phyloP scores from a whole-genome alignment of 768 basidiomycete genomes.

The Termitomyces sp. region DNA sequence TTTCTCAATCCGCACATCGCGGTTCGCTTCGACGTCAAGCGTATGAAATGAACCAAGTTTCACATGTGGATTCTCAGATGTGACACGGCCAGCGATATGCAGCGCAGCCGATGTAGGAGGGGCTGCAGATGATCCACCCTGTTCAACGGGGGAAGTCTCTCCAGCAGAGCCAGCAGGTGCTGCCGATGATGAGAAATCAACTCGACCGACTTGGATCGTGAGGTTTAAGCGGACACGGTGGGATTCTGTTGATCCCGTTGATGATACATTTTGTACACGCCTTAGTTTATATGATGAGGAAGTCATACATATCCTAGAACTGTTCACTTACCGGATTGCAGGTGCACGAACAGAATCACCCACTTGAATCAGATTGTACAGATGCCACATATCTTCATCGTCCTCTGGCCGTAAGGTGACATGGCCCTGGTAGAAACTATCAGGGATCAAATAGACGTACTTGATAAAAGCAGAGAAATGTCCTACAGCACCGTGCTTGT shows the following conservation, averaged over 20 bases:
- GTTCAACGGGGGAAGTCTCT: constrained; percentile 30
- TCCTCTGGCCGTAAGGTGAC: constrained; percentile 95
- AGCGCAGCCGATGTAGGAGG: constrained; percentile 52
- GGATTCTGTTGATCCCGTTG: constrained; percentile 93
- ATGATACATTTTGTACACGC: constrained; percentile 84
- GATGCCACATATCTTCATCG: constrained; percentile 99
- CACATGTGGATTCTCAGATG: constrained; percentile 83
- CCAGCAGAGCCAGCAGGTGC: constrained; percentile 45
- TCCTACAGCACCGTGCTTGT: constrained; percentile 79
- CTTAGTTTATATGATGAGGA: constrained; percentile 30
- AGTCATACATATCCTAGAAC: background rate
- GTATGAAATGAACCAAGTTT: constrained; percentile 94
- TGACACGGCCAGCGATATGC: constrained; percentile 85
- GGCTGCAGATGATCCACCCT: constrained; percentile 32
- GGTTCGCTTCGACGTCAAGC: constrained; percentile 86
- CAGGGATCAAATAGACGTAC: constrained; percentile 26
- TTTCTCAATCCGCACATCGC: constrained; percentile 90
- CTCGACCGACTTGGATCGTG: constrained; percentile 74
- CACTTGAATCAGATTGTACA: constrained; percentile 93
- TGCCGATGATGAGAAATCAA: constrained; percentile 78
- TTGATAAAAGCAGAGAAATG: background rate
- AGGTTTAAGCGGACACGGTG: constrained; percentile 83
- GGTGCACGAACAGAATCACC: constrained; percentile 85
- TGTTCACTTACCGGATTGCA: constrained; percentile 63
- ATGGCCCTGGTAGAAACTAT: constrained; percentile 63